phyloP scores from a whole-genome alignment of 345 rosid genomes.

The Hirschfeldia incana region DNA sequence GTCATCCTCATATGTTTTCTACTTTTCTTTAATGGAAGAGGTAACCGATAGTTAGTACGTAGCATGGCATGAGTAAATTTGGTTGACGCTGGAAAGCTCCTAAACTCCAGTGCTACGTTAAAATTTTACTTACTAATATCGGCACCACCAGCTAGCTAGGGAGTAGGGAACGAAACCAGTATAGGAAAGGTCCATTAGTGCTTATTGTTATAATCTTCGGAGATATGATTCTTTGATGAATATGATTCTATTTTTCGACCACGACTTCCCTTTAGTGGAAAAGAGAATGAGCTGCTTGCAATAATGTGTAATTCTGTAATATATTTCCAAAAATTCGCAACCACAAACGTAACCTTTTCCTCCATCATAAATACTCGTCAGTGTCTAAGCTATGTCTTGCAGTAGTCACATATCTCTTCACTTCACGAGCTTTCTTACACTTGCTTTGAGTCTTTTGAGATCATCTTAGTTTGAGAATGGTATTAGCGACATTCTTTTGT shows the following conservation, averaged over 20 bases:
- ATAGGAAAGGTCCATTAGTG: constrained; percentile 19
- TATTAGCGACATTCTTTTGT: constrained; percentile 15
- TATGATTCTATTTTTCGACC: constrained; percentile 51
- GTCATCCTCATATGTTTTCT: background rate
- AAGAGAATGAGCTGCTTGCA: constrained; percentile 51
- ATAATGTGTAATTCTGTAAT: constrained; percentile 33
- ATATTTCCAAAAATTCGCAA: constrained; percentile 15
- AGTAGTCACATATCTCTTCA: constrained; percentile 27
- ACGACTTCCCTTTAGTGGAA: constrained; percentile 53
- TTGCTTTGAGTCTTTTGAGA: constrained; percentile 21
- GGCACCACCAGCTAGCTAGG: background rate
- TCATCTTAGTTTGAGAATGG: constrained; percentile 42
- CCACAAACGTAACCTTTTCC: constrained; percentile 27
- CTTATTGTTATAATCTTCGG: constrained; percentile 9
- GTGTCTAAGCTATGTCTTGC: constrained; percentile 24
- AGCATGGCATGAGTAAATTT: constrained; percentile 14
- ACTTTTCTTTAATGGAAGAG: constrained; percentile 5
- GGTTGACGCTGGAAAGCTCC: background rate
- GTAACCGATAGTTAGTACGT: background rate
- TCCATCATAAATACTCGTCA: constrained; percentile 43
- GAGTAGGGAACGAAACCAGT: background rate
- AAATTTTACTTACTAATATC: background rate
- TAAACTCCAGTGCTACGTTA: constrained; percentile 3
- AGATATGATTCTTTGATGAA: constrained; percentile 37
- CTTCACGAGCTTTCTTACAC: constrained; percentile 1